phyloP scores from a whole-genome alignment of 2,329 filamentous ascomycete genomes.

The Claviceps sp. region DNA sequence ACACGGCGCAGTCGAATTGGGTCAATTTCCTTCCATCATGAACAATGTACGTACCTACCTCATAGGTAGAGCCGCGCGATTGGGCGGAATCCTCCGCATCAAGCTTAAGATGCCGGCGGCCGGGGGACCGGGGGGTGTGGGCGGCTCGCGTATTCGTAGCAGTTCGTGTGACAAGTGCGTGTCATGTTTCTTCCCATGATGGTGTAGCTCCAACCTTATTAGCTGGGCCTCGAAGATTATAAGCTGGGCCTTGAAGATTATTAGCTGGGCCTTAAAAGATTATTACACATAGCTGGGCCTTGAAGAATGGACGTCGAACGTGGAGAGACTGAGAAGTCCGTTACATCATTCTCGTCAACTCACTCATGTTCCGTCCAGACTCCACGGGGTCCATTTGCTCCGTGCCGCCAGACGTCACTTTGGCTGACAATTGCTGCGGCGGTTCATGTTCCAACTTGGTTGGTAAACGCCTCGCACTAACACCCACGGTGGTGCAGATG shows the following conservation, averaged over 20 bases:
- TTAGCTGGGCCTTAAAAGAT: too few relatives aligned
- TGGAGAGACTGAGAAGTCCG: too few relatives aligned
- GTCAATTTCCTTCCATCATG: background rate
- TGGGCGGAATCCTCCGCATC: background rate
- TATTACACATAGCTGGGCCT: background rate
- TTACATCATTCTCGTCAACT: background rate
- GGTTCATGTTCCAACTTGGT: background rate
- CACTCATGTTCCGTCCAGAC: background rate
- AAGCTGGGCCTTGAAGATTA: background rate
- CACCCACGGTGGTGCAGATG: background rate
- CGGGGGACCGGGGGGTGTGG: background rate
- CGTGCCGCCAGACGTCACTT: background rate
- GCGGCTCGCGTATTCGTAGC: background rate
- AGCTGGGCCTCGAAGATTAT: background rate
- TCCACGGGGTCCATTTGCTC: background rate
- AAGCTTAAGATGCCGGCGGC: background rate
- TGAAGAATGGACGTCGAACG: too few relatives aligned
- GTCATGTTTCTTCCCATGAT: background rate
- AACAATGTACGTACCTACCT: background rate
- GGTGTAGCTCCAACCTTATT: background rate
- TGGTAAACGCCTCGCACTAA: background rate
- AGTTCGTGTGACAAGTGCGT: background rate
- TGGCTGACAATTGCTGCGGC: background rate
- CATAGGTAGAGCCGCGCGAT: too few relatives aligned
- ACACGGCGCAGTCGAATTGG: background rate